These are phyloP conservation scores for Sherardia arvensis DNA, from an alignment of 257 asterid species.

Conservation along the genomic window DNA sequence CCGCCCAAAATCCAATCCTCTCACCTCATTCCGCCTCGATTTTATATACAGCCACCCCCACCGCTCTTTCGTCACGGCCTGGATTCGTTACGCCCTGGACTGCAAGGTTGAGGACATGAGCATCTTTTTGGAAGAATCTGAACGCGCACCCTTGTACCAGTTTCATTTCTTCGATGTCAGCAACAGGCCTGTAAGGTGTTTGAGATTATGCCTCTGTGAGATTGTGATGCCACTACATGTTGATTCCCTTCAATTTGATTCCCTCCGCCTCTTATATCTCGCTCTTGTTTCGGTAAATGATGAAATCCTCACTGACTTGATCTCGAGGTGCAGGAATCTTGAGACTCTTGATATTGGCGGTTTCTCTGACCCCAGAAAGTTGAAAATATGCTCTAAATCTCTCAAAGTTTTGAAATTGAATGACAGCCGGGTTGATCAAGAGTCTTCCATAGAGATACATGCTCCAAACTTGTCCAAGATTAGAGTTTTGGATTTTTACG, in stretches of 20 bases:
- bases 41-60: not conserved
- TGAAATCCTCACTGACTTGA: not conserved
- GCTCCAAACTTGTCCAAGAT: not conserved
- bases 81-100: no score
- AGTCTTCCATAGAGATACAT: no score
- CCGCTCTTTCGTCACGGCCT: no score
- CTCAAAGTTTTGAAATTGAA: not conserved
- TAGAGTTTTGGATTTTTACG: not conserved
- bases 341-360: not conserved
- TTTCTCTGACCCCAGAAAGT: no score
- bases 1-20: not conserved
- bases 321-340: not conserved
- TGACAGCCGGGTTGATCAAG: not conserved
- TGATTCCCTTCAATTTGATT: not conserved
- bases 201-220: not conserved
- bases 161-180: not conserved
- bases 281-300: no score
- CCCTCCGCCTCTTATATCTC: no score
- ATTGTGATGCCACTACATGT: not conserved
- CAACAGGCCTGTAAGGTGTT: not conserved
- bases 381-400: not conserved
- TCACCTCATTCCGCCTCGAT: not conserved
- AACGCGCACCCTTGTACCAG: not conserved
- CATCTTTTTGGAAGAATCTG: not conserved
- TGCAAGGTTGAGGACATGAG: no score